Evolutionary conservation across 1,284 basidiomycete genomes (phyloP), one percentile per base, ranked within the genome.

Genomic region (Ganoderma lingzhi): DNA sequence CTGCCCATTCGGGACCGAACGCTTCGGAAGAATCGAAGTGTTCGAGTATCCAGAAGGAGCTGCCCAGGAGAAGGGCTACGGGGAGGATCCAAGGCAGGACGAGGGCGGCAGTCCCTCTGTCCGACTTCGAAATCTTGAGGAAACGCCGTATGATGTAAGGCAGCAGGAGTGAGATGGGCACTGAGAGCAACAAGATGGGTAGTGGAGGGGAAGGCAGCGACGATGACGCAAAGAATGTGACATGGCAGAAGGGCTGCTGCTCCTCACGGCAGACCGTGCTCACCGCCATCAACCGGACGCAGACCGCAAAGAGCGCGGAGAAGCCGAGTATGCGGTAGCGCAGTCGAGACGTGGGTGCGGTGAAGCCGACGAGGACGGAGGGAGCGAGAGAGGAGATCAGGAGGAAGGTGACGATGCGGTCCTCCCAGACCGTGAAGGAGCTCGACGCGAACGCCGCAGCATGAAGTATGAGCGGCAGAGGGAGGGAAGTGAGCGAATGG

Each of bases 401-500:
- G 64, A 98, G 86, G 84, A 91, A 96, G 2, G 89, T 87, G 8
- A 94, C 85, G 64, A 96, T 84, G 44, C 88, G 87, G 79, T 99
- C 97, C 86, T 99, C 98, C 94, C 96, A 98, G 78, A 99, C 90
- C 41, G 94, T 94, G 83, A 95, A 98, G 0, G 96, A 98, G 83
- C 99, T 99, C 32, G 95, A 96, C 14, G 93, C 86, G 80, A 96
- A 96, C 2, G 90, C 85, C 5, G 93, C 66, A 2, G 90, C 81
- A 74, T 97, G 94, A 6, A 96, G 81, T 68, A 90, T 70, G 62
- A 94, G 86, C 53, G 87, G 79, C 35, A 92, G 74, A 28, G 82
- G 86, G 8, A 68, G 41, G 2, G 70, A 66, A 3, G 37, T 59
- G 66, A 79, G 78, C 63, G 83, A 86, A 62, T 76, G 76, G 42